Conservation (phyloP, 2,329 filamentous ascomycete species). For the Beauveria asiatica region DNA sequence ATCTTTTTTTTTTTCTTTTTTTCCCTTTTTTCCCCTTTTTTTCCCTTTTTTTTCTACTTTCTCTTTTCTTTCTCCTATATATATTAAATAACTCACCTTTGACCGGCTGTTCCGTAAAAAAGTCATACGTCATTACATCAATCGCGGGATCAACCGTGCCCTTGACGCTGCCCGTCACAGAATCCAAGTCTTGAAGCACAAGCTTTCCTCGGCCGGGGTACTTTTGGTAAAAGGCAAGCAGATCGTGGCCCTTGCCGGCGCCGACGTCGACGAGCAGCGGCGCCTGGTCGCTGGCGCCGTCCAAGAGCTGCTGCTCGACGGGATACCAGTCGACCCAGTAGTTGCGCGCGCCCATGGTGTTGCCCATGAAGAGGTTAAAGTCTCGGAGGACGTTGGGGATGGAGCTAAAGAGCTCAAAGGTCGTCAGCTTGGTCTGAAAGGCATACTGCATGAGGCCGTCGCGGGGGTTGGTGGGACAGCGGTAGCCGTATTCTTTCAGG, state of each 20-base stretch:
- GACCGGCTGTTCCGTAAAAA: conserved; percentile 24
- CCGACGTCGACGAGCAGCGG: conserved; percentile 24
- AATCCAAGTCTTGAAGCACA: conserved; percentile 20
- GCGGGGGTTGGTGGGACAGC: background rate
- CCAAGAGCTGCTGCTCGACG: conserved; percentile 19
- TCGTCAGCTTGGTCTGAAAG: background rate
- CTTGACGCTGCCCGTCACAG: conserved; percentile 16
- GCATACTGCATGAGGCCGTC: conserved; percentile 1
- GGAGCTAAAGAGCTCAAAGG: background rate
- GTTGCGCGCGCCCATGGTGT: background rate
- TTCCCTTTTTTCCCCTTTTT: too few species aligned
- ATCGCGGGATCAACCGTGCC: conserved; percentile 15
- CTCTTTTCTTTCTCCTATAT: too few species aligned
- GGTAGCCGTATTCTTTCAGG: background rate
- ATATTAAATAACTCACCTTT: background rate
- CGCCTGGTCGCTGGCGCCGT: conserved; percentile 13
- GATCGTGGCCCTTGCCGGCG: conserved; percentile 23
- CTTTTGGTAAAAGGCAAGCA: conserved; percentile 17
- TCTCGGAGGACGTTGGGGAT: background rate
- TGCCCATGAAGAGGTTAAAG: conserved; percentile 1
- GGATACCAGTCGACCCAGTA: conserved; percentile 15
- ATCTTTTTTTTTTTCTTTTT: too few species aligned
- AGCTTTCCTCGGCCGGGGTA: conserved; percentile 18
- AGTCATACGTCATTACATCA: conserved; percentile 25
- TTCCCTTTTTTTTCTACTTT: too few species aligned